phyloP scores from a whole-genome alignment of 2,329 filamentous ascomycete genomes.

The Penicillium fuscoglaucum region DNA sequence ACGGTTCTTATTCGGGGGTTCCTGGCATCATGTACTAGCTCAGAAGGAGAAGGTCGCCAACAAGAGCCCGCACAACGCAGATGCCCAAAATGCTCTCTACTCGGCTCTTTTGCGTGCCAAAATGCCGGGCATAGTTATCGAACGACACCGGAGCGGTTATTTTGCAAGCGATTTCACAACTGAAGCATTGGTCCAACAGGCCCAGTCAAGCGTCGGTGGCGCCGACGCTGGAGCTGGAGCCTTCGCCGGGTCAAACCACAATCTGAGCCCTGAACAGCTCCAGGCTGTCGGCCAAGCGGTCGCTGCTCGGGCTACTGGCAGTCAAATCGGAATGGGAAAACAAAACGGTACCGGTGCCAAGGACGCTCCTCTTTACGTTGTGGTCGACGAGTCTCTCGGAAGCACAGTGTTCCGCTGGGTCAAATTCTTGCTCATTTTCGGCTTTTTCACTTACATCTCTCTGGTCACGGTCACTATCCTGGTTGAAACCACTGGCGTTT shows the following conservation, averaged over 20 bases:
- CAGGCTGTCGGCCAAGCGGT: conserved; percentile 81
- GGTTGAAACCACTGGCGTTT: conserved; percentile 74
- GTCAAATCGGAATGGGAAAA: conserved; percentile 58
- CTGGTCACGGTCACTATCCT: conserved; percentile 77
- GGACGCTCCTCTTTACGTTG: conserved; percentile 86
- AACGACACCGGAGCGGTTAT: conserved; percentile 81
- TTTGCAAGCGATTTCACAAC: conserved; percentile 78
- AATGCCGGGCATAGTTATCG: conserved; percentile 88
- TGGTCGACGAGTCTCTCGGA: conserved; percentile 86
- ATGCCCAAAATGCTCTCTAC: conserved; percentile 91
- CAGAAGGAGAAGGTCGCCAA: conserved; percentile 90
- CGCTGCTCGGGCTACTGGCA: conserved; percentile 68
- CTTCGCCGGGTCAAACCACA: conserved; percentile 29
- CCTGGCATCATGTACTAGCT: conserved; percentile 65
- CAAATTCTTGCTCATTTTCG: conserved; percentile 79
- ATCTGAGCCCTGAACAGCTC: conserved; percentile 61
- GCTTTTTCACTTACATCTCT: conserved; percentile 74
- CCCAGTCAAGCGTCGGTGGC: conserved; percentile 63
- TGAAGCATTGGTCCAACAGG: conserved; percentile 77
- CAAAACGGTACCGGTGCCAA: conserved; percentile 67
- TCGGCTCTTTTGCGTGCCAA: conserved; percentile 85
- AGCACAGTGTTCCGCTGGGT: conserved; percentile 84
- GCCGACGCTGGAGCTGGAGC: conserved; percentile 25
- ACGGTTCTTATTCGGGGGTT: conserved; percentile 42
- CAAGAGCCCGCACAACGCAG: conserved; percentile 82